Conservation (phyloP, 495 filamentous ascomycete genomes). For the Neurospora terricola region DNA sequence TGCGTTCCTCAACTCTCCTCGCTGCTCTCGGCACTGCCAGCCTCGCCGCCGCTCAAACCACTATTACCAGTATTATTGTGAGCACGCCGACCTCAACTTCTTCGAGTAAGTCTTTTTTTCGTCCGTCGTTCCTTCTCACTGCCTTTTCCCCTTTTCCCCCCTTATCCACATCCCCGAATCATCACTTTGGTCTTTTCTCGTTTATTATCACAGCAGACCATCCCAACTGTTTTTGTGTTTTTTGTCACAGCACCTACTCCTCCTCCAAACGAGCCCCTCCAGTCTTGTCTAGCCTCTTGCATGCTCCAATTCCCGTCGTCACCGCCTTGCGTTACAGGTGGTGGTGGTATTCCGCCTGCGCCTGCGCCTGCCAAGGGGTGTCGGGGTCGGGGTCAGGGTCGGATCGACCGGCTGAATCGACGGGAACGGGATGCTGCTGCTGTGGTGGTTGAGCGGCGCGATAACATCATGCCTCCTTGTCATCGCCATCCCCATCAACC, state of each 20-base stretch:
- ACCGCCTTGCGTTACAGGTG: neutral
- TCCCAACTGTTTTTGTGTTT: neutral
- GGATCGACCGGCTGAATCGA: neutral
- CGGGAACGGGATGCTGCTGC: neutral
- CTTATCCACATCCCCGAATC: neutral
- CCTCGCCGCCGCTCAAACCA: neutral
- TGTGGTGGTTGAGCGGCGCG: neutral
- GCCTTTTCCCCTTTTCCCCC: neutral
- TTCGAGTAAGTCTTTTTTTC: neutral
- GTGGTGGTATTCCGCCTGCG: neutral
- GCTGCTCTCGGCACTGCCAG: neutral
- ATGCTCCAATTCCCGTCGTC: neutral
- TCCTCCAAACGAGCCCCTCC: neutral
- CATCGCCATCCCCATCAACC: neutral
- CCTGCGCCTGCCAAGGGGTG: neutral
- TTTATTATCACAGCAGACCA: neutral
- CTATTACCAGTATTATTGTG: neutral
- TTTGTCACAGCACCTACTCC: neutral
- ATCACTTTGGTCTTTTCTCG: neutral
- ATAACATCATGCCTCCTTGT: neutral
- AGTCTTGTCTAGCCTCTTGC: neutral
- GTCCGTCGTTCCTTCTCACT: neutral
- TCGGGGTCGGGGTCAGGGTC: too few relatives aligned
- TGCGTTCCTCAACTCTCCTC: neutral
- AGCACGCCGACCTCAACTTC: neutral